These are phyloP conservation scores for Coemansia sp. DNA, from an alignment of 192 early-diverging fungal species.

Conservation along the genomic window DNA sequence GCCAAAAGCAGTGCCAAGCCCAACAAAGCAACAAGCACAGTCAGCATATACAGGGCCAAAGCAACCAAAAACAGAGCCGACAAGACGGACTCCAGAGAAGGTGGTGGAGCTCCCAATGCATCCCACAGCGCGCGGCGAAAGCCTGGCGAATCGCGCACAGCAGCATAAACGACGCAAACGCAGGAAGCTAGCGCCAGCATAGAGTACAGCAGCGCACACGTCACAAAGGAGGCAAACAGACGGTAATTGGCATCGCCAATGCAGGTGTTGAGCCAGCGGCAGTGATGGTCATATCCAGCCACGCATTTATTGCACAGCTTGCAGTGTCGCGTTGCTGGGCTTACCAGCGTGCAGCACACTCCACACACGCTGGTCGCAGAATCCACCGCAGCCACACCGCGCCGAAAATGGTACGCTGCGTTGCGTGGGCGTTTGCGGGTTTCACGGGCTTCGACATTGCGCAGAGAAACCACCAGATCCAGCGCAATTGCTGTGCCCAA, in stretches of 20 bases:
- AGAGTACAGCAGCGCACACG: conserved; percentile 16
- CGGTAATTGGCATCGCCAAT: conserved; percentile 28
- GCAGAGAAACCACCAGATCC: conserved; percentile 16
- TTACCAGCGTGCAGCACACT: conserved; percentile 26
- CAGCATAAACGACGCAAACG: conserved; percentile 13
- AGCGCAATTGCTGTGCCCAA: conserved; percentile 14
- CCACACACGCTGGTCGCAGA: conserved; percentile 27
- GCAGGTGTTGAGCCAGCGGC: conserved; percentile 44
- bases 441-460: conserved; percentile 35
- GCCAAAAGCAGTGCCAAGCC: conserved; percentile 35
- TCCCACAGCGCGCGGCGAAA: conserved; percentile 21
- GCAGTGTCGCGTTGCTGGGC: conserved; percentile 42
- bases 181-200: conserved; percentile 26
- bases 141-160: conserved; percentile 7
- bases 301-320: conserved; percentile 56
- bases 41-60: conserved; percentile 26
- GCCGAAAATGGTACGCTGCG: conserved; percentile 31
- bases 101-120: conserved; percentile 14
- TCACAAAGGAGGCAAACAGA: conserved; percentile 35
- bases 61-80: conserved; percentile 18
- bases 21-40: conserved; percentile 18
- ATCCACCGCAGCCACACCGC: conserved; percentile 41
- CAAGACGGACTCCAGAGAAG: background rate
- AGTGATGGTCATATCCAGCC: conserved; percentile 30
- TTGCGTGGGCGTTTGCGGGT: conserved; percentile 19